A percentile compares a stretch with the other conserved stretches of the same genome.
Evolutionary conservation across 2,329 filamentous ascomycete species (phyloP).

Genomic region (Cladosporium austrohemisphaericum): DNA sequence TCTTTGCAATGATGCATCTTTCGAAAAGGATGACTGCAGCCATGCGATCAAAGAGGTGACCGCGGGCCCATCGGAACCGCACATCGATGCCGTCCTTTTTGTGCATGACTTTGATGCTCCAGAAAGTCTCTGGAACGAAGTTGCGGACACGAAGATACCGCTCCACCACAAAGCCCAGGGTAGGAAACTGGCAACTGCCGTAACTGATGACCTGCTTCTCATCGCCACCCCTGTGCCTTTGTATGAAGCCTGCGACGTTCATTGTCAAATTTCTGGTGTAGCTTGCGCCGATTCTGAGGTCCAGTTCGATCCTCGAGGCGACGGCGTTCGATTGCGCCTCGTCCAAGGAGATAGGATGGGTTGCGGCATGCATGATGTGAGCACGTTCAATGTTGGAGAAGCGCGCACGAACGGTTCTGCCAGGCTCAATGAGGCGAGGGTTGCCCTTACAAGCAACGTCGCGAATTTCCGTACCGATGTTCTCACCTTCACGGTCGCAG

Average conservation of each 20-base stretch:
- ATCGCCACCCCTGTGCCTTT: slow-evolving; percentile 63
- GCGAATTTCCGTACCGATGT: slow-evolving; percentile 89
- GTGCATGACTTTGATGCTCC: slow-evolving; percentile 84
- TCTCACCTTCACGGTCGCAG: slow-evolving; percentile 94
- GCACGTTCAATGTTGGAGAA: slow-evolving; percentile 96
- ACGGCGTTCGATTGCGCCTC: slow-evolving; percentile 85
- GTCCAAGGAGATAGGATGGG: slow-evolving; percentile 72
- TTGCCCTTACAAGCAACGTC: slow-evolving; percentile 75
- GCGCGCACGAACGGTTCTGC: slow-evolving; percentile 73
- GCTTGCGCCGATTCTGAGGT: slow-evolving; percentile 84
- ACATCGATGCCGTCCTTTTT: slow-evolving; percentile 73
- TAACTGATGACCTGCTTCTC: slow-evolving; percentile 51
- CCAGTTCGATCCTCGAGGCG: slow-evolving; percentile 81
- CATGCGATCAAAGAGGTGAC: slow-evolving; percentile 83
- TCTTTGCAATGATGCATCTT: slow-evolving; percentile 71
- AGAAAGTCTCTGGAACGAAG: slow-evolving; percentile 89
- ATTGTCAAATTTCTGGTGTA: slow-evolving; percentile 87
- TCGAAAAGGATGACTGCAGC: slow-evolving; percentile 79
- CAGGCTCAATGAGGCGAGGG: slow-evolving; percentile 50
- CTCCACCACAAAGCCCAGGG: slow-evolving; percentile 93
- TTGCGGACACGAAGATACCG: slow-evolving; percentile 91
- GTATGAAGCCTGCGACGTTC: slow-evolving; percentile 68
- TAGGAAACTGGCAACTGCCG: slow-evolving; percentile 88
- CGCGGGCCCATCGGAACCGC: slow-evolving; percentile 77
- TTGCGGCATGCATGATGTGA: slow-evolving; percentile 84